Evolutionary conservation across 1,284 basidiomycete genomes (phyloP).

Genomic region (Filobasidium uniguttulatum): DNA sequence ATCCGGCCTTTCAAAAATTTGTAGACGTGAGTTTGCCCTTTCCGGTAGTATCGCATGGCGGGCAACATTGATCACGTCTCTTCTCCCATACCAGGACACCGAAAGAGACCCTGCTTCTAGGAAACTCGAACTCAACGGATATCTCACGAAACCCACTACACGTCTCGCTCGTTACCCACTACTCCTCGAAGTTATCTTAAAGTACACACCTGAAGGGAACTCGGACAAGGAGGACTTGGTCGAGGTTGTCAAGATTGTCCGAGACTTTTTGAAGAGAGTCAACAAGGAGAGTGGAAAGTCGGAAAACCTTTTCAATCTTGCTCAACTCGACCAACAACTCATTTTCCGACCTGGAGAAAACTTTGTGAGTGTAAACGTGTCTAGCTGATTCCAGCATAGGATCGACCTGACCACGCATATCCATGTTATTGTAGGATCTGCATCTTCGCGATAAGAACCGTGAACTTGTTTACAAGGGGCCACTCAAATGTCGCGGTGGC

Average conservation of each 20-base stretch:
- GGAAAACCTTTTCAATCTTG: conserved; percentile 83
- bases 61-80: neutral
- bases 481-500: conserved; percentile 73
- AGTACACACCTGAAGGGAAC: conserved; percentile 83
- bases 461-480: conserved; percentile 87
- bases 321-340: conserved; percentile 78
- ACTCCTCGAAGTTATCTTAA: conserved; percentile 78
- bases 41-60: too few species aligned
- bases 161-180: conserved; percentile 91
- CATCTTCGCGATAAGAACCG: conserved; percentile 73
- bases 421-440: conserved; percentile 49
- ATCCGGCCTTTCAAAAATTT: conserved; percentile 87
- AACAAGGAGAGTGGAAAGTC: conserved; percentile 84
- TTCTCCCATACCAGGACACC: too few species aligned
- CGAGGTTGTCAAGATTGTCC: conserved; percentile 64
- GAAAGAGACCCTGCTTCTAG: conserved; percentile 89
- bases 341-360: conserved; percentile 71
- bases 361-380: conserved; percentile 46
- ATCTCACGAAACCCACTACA: conserved; percentile 95
- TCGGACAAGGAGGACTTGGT: conserved; percentile 70
- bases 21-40: conserved; percentile 61
- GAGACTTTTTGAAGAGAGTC: conserved; percentile 73
- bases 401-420: neutral
- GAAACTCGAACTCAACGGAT: conserved; percentile 94
- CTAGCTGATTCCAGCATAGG: neutral